Evolutionary conservation across 495 filamentous ascomycete genomes (phyloP).

Genomic region (Penicillium diatomitis): DNA sequence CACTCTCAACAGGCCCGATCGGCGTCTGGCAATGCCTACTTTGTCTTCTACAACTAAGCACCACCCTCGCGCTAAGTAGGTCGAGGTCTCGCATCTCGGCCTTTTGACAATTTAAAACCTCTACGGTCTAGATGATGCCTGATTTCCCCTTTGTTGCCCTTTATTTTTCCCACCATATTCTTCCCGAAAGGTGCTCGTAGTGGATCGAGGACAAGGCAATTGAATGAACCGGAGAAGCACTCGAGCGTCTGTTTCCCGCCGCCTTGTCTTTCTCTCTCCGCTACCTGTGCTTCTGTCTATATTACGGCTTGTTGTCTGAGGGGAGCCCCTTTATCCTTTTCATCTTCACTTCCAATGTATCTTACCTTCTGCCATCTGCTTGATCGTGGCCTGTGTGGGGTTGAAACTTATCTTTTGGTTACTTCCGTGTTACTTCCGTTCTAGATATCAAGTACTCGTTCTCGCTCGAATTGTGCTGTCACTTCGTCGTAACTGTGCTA

Average conservation of each 20-base stretch:
- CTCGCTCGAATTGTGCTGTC: no score
- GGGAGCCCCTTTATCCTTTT: neutral
- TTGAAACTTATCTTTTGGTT: no score
- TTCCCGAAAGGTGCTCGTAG: conserved; percentile 2
- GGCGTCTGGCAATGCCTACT: conserved; percentile 37
- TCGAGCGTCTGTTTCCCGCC: neutral
- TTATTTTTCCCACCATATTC: conserved; percentile 3
- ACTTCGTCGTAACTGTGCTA: no score
- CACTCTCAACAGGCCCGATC: conserved; percentile 28
- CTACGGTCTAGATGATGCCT: conserved; percentile 6
- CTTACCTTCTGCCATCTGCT: conserved; percentile 30
- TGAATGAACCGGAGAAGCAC: conserved; percentile 2
- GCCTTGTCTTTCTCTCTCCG: conserved; percentile 4
- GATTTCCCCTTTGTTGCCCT: neutral
- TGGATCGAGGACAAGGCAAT: neutral
- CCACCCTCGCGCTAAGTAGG: neutral
- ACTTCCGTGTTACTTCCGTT: no score
- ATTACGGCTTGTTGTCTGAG: conserved; percentile 20
- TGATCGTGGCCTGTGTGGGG: conserved; percentile 19
- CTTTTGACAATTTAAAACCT: conserved; percentile 1
- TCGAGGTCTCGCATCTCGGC: neutral
- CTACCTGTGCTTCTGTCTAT: conserved; percentile 19
- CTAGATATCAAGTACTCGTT: no score
- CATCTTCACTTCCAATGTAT: conserved; percentile 33
- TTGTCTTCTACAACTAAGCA: conserved; percentile 31